phyloP scores from a whole-genome alignment of 2,329 filamentous ascomycete species.

The Phaeosphaeriaceae sp. region DNA sequence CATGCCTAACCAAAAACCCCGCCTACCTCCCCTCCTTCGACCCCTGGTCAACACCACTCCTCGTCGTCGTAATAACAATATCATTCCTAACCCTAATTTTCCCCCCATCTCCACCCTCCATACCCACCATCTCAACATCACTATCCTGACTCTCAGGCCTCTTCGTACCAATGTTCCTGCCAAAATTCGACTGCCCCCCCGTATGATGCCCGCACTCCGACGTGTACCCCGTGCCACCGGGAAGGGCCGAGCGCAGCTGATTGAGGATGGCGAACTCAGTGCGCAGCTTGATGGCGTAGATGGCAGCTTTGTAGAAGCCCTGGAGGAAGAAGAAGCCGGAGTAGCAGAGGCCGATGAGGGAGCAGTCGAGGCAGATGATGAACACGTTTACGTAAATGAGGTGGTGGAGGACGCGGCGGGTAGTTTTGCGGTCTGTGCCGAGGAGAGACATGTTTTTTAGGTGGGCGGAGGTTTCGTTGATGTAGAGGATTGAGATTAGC shows the following conservation, averaged over 20 bases:
- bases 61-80: background rate
- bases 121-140: slow-evolving; percentile 8
- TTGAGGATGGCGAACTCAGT: slow-evolving; percentile 62
- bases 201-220: too few relatives aligned
- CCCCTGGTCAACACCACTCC: too few relatives aligned
- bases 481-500: slow-evolving; percentile 52
- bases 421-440: slow-evolving; percentile 12
- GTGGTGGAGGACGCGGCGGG: slow-evolving; percentile 31
- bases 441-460: slow-evolving; percentile 33
- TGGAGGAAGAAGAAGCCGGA: slow-evolving; percentile 48
- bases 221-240: too few relatives aligned
- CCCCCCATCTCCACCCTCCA: background rate
- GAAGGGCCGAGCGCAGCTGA: slow-evolving; percentile 15
- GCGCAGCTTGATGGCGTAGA: slow-evolving; percentile 56
- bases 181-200: background rate
- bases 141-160: slow-evolving; percentile 5
- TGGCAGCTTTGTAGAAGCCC: slow-evolving; percentile 46
- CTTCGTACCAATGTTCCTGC: background rate
- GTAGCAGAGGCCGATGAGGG: slow-evolving; percentile 49
- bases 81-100: slow-evolving; percentile 3
- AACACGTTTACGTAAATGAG: slow-evolving; percentile 50
- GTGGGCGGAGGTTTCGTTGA: slow-evolving; percentile 57
- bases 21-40: too few relatives aligned
- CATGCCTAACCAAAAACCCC: too few relatives aligned
- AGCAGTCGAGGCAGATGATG: slow-evolving; percentile 49